A percentile compares a stretch with the other conserved stretches of the same genome.
Evolutionary conservation across 441 rosid genomes (phyloP).

Genomic region (Isatis lusitanica): DNA sequence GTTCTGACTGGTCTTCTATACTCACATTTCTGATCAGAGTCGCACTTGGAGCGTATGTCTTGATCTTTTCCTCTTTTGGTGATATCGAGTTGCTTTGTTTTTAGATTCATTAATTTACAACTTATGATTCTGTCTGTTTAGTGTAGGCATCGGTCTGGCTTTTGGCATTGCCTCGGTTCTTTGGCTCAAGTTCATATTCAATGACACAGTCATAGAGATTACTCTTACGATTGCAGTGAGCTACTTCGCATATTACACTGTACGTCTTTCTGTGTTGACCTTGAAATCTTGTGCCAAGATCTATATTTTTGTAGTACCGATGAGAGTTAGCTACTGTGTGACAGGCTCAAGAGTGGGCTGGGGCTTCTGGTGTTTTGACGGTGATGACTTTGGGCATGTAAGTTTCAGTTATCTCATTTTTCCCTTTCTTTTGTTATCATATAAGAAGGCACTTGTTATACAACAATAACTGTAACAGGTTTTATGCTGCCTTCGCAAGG

Average conservation of each 20-base stretch:
- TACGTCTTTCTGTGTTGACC: slow-evolving; percentile 42
- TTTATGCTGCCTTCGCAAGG: slow-evolving; percentile 85
- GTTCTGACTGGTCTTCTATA: slow-evolving; percentile 54
- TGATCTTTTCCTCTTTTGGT: slow-evolving; percentile 24
- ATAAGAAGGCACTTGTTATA: slow-evolving; percentile 4
- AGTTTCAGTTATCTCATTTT: slow-evolving; percentile 47
- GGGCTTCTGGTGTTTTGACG: slow-evolving; percentile 89
- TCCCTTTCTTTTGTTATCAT: slow-evolving; percentile 7
- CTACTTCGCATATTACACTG: slow-evolving; percentile 84
- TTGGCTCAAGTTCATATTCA: slow-evolving; percentile 92
- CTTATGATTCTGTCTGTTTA: slow-evolving; percentile 42
- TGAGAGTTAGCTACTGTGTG: slow-evolving; percentile 37
- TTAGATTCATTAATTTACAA: slow-evolving; percentile 20
- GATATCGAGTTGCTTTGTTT: not conserved
- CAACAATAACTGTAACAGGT: slow-evolving; percentile 52
- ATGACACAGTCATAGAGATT: slow-evolving; percentile 92
- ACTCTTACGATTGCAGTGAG: slow-evolving; percentile 89
- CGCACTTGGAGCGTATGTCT: slow-evolving; percentile 90
- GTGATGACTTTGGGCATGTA: slow-evolving; percentile 99
- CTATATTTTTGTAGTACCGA: slow-evolving; percentile 11
- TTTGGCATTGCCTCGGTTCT: slow-evolving; percentile 85
- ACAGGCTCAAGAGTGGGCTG: slow-evolving; percentile 90
- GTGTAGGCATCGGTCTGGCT: slow-evolving; percentile 89
- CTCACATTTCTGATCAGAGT: slow-evolving; percentile 66
- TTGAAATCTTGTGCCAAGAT: slow-evolving; percentile 2